Evolutionary conservation across 352 stramenopile genomes (phyloP), one percentile per base, ranked within the genome.

Genomic region (Peronospora tabacina): DNA sequence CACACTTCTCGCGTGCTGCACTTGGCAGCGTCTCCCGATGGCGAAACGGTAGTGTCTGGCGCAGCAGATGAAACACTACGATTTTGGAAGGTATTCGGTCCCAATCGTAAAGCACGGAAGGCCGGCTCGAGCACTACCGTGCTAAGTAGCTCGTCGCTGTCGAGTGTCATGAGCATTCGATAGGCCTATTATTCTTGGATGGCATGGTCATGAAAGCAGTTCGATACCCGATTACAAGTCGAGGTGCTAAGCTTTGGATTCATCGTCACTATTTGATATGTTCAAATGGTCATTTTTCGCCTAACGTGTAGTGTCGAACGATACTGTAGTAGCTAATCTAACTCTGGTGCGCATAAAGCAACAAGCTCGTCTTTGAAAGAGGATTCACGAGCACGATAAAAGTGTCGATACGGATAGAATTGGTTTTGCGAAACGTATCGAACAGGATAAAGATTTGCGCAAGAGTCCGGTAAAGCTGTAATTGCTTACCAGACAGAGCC

Each of bases 51-150:
- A 24, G 91, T 98, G 12, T 98, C 96, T 0, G 96, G 91, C 5
- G 96, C 95, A 9, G 95, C 92, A 2, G 97, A 99, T 60, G 97
- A 99, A 77, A 99, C 96, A 4, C 71, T 99, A 44, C 85, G 96
- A 29, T 99, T 99, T 80, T 99, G 97, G 97, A 97, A 99, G 54
- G 83, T 99, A 5, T 99, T 99, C 66, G 95, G 85, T 39, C 70
- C 81, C 13, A 86, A 85, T 70, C 66, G 84, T 46, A 90, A 90
- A 52, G 65, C 67, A 17, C 74, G 65, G 28, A 90, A 88, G 50
- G 62, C 67, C 19, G 72, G 69, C 22, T 82, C 72, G 13, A 66
- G 55, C 12, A 71, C 65, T 32, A 61, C 58, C 19, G 72, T 85
- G 52, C 54, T 90, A 30, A 70, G 74, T 34, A 75, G 70, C 48